Base-by-base conservation (phyloP, 1,284 basidiomycete species). In the Microbotryum violaceum region DNA sequence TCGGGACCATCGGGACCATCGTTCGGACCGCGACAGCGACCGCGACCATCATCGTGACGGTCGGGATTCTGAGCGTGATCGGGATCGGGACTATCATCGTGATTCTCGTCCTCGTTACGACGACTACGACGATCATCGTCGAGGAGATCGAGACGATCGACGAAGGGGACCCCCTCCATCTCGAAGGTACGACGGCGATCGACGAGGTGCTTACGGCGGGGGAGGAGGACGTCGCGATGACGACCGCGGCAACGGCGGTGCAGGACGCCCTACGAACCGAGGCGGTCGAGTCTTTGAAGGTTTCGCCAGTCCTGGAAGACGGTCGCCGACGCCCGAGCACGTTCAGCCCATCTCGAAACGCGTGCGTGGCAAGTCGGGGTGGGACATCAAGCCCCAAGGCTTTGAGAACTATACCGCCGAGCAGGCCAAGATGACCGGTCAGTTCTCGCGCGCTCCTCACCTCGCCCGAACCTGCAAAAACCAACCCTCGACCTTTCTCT, bases 381-480 rank as follows among this genome's bases (percentile, higher is more conserved):
- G 96, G 94, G 91, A 98, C 76, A 87, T 96, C 29, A 86, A 89
- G 74, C 90, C 94, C 14, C 88, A 89, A 16, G 93, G 93, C 23
- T 98, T 96, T 70, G 93, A 97, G 73, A 88, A 89, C 70, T 91
- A 97, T 71, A 87, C 86, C 3, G 91, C 93, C 18, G 82, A 92
- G 79, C 91, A 97, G 74, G 94, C 94, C 27, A 99, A 98, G 77
- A 89, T 92, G 77, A 97, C 93, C 58, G 92, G 91, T 90, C 70
- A 68, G 82, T 71, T 21, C 54, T 31, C 1, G 48, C 4, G 29
- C 37, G 27, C 27, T 27, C 4, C 27, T 29, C 48, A 3, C 18
- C n/a, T 21, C 3, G 29, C 27, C 20, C 23, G 18, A 29, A 23
- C 12, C 20, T 29, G 44, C 31, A 37, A 51, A 29, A 44, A 6